Base-by-base conservation (phyloP, 2,329 filamentous ascomycete genomes). In the Epichloe glyceriae region DNA sequence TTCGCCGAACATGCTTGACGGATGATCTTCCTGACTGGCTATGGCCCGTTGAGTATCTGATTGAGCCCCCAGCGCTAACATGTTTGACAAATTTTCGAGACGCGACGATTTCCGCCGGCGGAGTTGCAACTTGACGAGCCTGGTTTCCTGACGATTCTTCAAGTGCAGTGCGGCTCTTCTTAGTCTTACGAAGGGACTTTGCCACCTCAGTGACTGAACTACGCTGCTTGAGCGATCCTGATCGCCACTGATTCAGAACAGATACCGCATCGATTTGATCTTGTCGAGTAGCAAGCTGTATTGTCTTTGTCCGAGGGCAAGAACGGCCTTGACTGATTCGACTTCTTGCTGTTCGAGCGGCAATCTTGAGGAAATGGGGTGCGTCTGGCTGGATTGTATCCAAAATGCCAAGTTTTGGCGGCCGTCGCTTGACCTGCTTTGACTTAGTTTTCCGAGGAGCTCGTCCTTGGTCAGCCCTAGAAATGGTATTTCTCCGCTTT, bases 331-430 rank as follows among this genome's bases (percentile, higher is more conserved):
- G 67, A 12, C 71, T 69, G 26, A 55, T 59, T 35, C 70, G 72
- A 48, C 63, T 69, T 50, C 66, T 74, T 4, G 73, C 79, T 49
- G 76, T 71, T 15, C 81, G 77, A 42, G 78, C 79, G 47, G 81
- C 81, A 58, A 85, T 72, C 53, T 72, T 79, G 35, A 85, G 64
- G 54, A 84, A 84, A 2, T 61, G 64, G 1, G 81, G 81, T 0
- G 78, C 76, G 52, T 69, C 58, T 2, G 67, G 61, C 54, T 75
- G 73, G 43, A 76, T 68, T 20, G 81, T 73, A 61, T 84, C 80
- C n/a, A 83, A 60, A 50, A 84, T 82, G 56, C 80, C 75, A 19
- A 84, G 68, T 19, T 62, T 64, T 3, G 77, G 76, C n/a, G 74
- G 65, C 20, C 41, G 35, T 35, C 19, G 30, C n/a, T 35, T 40